Base-by-base conservation (phyloP, 129 eudicot species). In the Flaveria linearis region DNA sequence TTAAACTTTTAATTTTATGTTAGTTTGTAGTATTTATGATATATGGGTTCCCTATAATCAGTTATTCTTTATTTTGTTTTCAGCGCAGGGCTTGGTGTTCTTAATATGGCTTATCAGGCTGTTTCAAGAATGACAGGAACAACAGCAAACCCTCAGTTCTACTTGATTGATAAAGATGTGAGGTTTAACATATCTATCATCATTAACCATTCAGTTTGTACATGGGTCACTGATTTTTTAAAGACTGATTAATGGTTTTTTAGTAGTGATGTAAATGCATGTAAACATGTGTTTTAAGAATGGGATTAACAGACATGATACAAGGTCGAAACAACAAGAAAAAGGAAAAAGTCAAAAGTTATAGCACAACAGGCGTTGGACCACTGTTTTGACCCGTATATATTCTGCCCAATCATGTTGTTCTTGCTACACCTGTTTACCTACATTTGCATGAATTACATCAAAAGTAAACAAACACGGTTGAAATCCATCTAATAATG, bases 31-130 rank as follows among this genome's bases (percentile, higher is more conserved):
- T 43, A 42, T 72, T 66, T 72, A 17, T 50, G 68, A 36, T 65
- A 69, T 65, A 74, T 43, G 66, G 17, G 41, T 47, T 10, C 20
- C 51, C 14, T 51, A 41, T 26, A 65, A 73, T 47, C 33, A 65
- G 68, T 50, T 77, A 75, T 73, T 55, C 53, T 60, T 23, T 75
- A 12, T 76, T 9, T 69, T 83, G 62, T 76, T 78, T 85, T 68
- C 96, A 95, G 99, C 91, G 99, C 99, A 70, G 99, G 99, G 87
- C 96, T 95, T 79, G 99, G 99, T 83, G 99, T 91, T 72, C 92
- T 95, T 73, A 87, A 91, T 39, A 88, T 87, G 94, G 99, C 97
- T 36, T 67, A 91, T 69, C 90, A 91, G 82, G 97, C 96, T 66
- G 96, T 86, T 78, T 86, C 92, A 67, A 84, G 97, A 81, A 87